Base-by-base conservation (phyloP, 2,329 filamentous ascomycete species). In the Diaporthe sp. region DNA sequence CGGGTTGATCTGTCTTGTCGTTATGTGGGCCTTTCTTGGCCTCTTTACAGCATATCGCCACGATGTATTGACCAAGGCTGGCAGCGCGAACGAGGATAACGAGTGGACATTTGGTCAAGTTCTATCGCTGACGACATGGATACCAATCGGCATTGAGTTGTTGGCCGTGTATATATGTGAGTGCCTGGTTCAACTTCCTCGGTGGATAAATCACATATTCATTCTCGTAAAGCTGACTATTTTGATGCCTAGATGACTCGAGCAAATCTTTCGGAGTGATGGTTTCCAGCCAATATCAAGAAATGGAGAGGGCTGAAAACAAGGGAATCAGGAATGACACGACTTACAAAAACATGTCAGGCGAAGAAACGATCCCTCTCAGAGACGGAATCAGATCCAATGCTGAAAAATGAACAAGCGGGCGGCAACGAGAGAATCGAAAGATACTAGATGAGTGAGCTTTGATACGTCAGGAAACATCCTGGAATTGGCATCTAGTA, bases 111-210 rank as follows among this genome's bases (percentile, higher is more conserved):
- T 55, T 15, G 54, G 54, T 33, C 54, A 33, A 4, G 54, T 55
- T 15, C 54, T 55, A 6, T 55, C 54, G 22, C 28, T 55, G 28
- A 55, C 28, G 2, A 55, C 54, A 9, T 55, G 54, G 54, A 55
- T 55, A 55, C 54, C 54, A 33, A 55, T 55, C 28, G 54, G 54
- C 28, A 55, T 22, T 55, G 54, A 55, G 33, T 3, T 55, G 17
- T 55, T 55, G 54, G 54, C 54, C 54, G 54, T 55, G 17, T 55
- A 55, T 55, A 55, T 55, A 55, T 55, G 54, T 55, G 19, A 30
- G 54, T 55, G 5, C 28, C 17, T 22, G 28, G 13, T 22, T 55
- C 28, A 2, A 33, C 15, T 55, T 6, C 8, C 28, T 19, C 12
- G 12, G 8, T 52, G 13, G 13, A 0, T 30, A 28, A 3, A 17